A percentile compares a stretch with the other conserved stretches of the same genome.
These are phyloP conservation scores for Actinomucor elegans DNA, from an alignment of 371 early-diverging fungal genomes.

Conservation along the genomic window DNA sequence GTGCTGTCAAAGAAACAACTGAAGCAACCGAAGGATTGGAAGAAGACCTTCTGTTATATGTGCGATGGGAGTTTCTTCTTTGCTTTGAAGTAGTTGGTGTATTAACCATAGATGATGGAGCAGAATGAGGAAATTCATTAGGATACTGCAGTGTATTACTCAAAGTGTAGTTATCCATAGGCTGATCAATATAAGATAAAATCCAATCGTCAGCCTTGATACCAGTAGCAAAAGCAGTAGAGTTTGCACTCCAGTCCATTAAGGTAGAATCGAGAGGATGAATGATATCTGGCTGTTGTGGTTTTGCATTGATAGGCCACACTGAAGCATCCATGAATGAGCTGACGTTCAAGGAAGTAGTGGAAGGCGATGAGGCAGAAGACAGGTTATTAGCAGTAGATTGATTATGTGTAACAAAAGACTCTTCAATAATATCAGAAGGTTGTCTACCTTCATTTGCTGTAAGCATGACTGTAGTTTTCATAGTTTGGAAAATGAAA, in stretches of 20 bases:
- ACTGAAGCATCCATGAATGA: neutral
- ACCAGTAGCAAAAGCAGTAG: neutral
- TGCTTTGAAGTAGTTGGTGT: slow-evolving; percentile 4
- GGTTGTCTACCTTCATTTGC: too few relatives aligned
- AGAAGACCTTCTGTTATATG: slow-evolving; percentile 28
- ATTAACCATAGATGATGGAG: neutral
- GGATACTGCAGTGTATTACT: neutral
- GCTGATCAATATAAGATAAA: too few relatives aligned
- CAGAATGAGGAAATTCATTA: neutral
- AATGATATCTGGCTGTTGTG: too few relatives aligned
- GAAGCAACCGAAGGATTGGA: slow-evolving; percentile 48
- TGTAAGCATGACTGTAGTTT: neutral
- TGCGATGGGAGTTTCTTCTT: neutral
- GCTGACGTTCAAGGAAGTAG: neutral
- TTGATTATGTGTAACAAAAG: slow-evolving; percentile 3
- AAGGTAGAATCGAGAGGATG: slow-evolving; percentile 5
- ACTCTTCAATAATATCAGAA: slow-evolving; percentile 1
- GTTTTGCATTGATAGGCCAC: too few relatives aligned
- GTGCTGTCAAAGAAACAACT: slow-evolving; percentile 49
- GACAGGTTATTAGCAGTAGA: neutral
- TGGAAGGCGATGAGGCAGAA: neutral
- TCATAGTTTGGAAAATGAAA: neutral
- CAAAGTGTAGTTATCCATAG: too few relatives aligned
- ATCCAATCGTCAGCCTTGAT: neutral
- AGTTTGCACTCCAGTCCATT: neutral